These are phyloP conservation scores for Dispira simplex DNA, from an alignment of 192 early-diverging fungal species.

Conservation along the genomic window DNA sequence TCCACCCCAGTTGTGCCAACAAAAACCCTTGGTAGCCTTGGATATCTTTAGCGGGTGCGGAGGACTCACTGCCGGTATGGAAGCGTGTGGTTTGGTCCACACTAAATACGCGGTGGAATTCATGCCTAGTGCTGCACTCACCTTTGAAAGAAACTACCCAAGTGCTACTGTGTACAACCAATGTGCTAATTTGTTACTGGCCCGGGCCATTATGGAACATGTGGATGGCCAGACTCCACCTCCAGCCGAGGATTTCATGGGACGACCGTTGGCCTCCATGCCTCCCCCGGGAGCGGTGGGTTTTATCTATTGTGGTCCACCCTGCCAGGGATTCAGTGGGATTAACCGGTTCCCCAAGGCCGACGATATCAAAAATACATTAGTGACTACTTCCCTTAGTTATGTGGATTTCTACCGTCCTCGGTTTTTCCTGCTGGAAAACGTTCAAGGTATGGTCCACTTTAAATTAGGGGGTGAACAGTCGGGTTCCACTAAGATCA, in stretches of 20 bases:
- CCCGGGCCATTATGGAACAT: conserved; percentile 39
- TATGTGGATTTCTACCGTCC: conserved; percentile 59
- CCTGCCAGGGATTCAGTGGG: conserved; percentile 53
- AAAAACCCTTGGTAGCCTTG: conserved; percentile 29
- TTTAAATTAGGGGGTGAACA: conserved; percentile 44
- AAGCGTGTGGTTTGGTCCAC: conserved; percentile 34
- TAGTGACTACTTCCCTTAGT: conserved; percentile 42
- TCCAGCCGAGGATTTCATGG: conserved; percentile 22
- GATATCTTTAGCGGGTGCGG: conserved; percentile 61
- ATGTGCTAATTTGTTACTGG: conserved; percentile 41
- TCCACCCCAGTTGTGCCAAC: not conserved
- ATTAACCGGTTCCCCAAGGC: conserved; percentile 42
- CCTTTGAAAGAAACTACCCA: conserved; percentile 47
- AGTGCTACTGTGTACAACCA: conserved; percentile 38
- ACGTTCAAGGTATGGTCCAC: conserved; percentile 41
- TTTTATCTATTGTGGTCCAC: conserved; percentile 60
- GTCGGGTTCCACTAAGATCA: conserved; percentile 25
- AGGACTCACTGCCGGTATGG: conserved; percentile 46
- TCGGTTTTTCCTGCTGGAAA: conserved; percentile 48
- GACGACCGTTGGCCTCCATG: conserved; percentile 27
- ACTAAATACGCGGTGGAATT: conserved; percentile 49
- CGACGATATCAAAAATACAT: conserved; percentile 47
- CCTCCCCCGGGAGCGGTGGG: conserved; percentile 43
- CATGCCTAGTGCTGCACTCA: conserved; percentile 34
- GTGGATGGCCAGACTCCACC: conserved; percentile 16